Evolutionary conservation across 345 rosid genomes (phyloP), one percentile per base, ranked within the genome.

Genomic region (Ceriops tagal): DNA sequence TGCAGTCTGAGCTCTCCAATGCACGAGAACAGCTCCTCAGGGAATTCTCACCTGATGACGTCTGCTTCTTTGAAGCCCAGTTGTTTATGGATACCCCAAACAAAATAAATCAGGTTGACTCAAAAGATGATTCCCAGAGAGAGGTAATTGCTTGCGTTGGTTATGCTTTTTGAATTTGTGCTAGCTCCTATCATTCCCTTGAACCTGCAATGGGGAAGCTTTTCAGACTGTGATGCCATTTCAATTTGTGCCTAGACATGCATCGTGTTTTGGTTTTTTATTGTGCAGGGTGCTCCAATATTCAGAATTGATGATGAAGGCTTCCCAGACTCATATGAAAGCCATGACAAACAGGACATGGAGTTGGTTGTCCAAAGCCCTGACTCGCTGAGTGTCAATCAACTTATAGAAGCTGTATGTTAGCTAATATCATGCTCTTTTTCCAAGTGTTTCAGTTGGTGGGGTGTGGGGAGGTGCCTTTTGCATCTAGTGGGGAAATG

Each of bases 1-100:
- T 68, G 79, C 83, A 95, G 99, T 56, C 86, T 73, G 89, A 84
- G 64, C 65, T 84, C 76, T 82, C 89, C 46, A 68, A 67, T 68
- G 69, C 79, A 70, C 72, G 66, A 73, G 88, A 85, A 70, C 87
- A 87, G 74, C 82, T 95, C 65, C 84, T 88, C 37, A 78, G 49
- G 21, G 93, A 95, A 69, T 95, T 95, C 77, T 62, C 86, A 69
- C 97, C 98, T 1, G 98, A 92, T 75, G 99, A 92, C 67, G 84
- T 81, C 59, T 92, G 92, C 80, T 96, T 86, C 31, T 66, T 92
- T 66, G 97, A 95, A 76, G 73, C 86, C 75, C 88, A 80, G 63
- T 77, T 87, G 59, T 71, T 80, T 66, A 72, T 73, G 46, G 95
- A 85, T 72, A 73, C 83, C 68, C 78, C 78, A 8, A 77, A 69